phyloP scores from a whole-genome alignment of 78 protist genomes.

The Polysphondylium violaceum region DNA sequence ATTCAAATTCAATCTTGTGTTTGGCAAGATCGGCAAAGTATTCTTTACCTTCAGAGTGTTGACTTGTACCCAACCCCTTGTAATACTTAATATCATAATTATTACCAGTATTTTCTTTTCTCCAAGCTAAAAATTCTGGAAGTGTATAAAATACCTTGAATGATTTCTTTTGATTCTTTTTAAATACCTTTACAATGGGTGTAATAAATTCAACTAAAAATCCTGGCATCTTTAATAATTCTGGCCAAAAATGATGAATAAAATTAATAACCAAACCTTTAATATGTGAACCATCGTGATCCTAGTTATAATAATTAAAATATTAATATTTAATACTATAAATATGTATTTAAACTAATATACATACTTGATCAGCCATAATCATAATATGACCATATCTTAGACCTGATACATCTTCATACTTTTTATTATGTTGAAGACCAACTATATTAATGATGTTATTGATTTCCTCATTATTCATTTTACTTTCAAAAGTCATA shows the following conservation, averaged over 20 bases:
- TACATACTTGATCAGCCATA: slow-evolving; percentile 97
- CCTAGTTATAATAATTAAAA: slow-evolving; percentile 91
- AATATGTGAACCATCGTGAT: slow-evolving; percentile 99
- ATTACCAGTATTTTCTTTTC: neutral
- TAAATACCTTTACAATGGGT: slow-evolving; percentile 97
- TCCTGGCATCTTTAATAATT: slow-evolving; percentile 87
- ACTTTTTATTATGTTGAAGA: slow-evolving; percentile 84
- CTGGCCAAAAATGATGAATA: slow-evolving; percentile 98
- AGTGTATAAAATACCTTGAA: slow-evolving; percentile 30
- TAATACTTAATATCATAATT: slow-evolving; percentile 96
- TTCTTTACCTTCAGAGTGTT: slow-evolving; percentile 95
- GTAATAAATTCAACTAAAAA: slow-evolving; percentile 98
- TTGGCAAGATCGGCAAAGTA: slow-evolving; percentile 91
- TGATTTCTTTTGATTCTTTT: slow-evolving; percentile 1
- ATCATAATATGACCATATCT: slow-evolving; percentile 99
- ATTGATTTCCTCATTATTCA: slow-evolving; percentile 92
- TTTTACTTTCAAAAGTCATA: slow-evolving; percentile 81
- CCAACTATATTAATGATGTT: slow-evolving; percentile 95
- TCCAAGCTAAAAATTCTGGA: slow-evolving; percentile 94
- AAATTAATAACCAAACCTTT: slow-evolving; percentile 99
- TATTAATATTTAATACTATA: neutral
- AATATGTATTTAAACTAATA: slow-evolving; percentile 5
- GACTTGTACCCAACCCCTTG: slow-evolving; percentile 99
- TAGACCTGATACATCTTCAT: slow-evolving; percentile 76
- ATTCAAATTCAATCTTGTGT: slow-evolving; percentile 89